These are phyloP conservation scores for Nepenthes mirabilis DNA, from an alignment of 148 eudicot genomes.

Conservation along the genomic window DNA sequence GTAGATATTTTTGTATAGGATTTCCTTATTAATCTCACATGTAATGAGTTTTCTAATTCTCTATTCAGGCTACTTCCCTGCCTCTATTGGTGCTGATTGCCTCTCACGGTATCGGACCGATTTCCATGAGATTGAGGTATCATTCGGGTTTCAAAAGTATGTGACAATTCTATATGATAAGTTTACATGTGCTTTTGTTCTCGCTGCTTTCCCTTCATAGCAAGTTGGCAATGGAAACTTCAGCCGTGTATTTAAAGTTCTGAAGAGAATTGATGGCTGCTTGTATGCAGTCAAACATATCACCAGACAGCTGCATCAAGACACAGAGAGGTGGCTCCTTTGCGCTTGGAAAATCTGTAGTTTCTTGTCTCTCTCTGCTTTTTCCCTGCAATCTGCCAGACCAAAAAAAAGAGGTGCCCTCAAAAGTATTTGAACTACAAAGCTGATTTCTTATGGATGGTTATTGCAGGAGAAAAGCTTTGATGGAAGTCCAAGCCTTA, in stretches of 20 bases:
- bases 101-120: conserved; percentile 69
- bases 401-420: neutral
- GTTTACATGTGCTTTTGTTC: neutral
- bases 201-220: conserved; percentile 23
- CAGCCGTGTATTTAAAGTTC: conserved; percentile 66
- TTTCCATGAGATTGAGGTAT: conserved; percentile 86
- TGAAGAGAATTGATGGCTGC: conserved; percentile 89
- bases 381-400: neutral
- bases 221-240: conserved; percentile 91
- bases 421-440: neutral
- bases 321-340: conserved; percentile 48
- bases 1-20: neutral
- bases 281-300: conserved; percentile 80
- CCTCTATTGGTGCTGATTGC: conserved; percentile 41
- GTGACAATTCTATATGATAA: neutral
- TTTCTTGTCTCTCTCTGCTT: conserved; percentile 3
- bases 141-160: neutral
- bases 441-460: conserved; percentile 12
- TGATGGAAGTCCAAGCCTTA: conserved; percentile 95
- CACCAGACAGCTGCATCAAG: conserved; percentile 54
- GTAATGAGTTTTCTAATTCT: conserved; percentile 3
- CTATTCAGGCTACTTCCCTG: conserved; percentile 34
- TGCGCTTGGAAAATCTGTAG: too few species aligned
- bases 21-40: neutral
- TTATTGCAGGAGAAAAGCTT: conserved; percentile 68